These are phyloP conservation scores for Sequoiadendron giganteum DNA, from an alignment of 75 land plant genomes.

Conservation along the genomic window DNA sequence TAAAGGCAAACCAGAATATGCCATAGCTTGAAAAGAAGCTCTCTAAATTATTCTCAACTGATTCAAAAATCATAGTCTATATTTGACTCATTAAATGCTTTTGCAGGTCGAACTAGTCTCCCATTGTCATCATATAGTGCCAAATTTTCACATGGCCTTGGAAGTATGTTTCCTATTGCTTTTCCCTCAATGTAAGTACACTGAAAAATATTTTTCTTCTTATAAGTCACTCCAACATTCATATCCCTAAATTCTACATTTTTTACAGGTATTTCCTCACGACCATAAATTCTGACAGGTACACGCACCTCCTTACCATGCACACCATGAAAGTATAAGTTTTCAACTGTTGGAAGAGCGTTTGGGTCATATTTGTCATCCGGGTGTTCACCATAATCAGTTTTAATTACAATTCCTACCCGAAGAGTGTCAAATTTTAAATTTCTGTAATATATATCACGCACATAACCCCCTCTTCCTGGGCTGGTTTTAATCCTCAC, in stretches of 20 bases:
- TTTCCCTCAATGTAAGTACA: conserved; percentile 78
- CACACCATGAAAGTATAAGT: conserved; percentile 57
- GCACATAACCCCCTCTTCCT: conserved; percentile 93
- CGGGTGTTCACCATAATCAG: conserved; percentile 94
- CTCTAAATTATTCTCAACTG: neutral
- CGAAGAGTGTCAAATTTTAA: conserved; percentile 68
- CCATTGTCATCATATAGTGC: conserved; percentile 60
- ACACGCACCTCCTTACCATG: conserved; percentile 77
- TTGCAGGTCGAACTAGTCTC: conserved; percentile 36
- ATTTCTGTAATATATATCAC: conserved; percentile 61
- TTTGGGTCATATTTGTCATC: conserved; percentile 70
- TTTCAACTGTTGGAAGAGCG: conserved; percentile 60
- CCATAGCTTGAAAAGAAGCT: neutral
- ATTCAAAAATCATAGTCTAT: conserved; percentile 63
- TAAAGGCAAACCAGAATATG: neutral
- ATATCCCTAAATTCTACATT: conserved; percentile 71
- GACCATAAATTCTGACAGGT: conserved; percentile 83
- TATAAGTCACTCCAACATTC: conserved; percentile 79
- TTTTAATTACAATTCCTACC: conserved; percentile 91
- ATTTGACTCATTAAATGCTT: conserved; percentile 42
- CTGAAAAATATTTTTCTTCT: conserved; percentile 90
- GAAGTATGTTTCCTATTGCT: conserved; percentile 75
- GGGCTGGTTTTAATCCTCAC: conserved; percentile 88
- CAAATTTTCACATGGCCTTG: conserved; percentile 83
- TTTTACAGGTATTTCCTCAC: conserved; percentile 65